Evolutionary conservation across 2,329 filamentous ascomycete genomes (phyloP), one percentile per base, ranked within the genome.

Genomic region (Exophiala mesophila): DNA sequence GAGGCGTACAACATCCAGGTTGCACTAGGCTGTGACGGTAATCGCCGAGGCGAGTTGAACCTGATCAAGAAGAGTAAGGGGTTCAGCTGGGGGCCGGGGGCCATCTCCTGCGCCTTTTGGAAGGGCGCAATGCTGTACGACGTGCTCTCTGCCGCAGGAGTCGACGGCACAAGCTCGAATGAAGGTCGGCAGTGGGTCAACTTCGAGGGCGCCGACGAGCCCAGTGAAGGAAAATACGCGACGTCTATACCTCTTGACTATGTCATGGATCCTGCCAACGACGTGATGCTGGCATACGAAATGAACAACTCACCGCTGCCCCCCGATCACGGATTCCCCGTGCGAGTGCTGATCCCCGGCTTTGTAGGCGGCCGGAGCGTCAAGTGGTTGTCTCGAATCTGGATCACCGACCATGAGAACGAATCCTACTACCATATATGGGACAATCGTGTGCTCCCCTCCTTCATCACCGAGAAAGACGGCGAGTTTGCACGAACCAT

Each of bases 11-110:
- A 73, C 41, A 71, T 74, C 31, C 65, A 71, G 5, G 63, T 74
- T 4, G 54, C 64, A 0, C 54, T 76, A 2, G 71, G 67, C 15
- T 76, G 73, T 49, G 69, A 71, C 30, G 72, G 71, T 1, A 75
- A 72, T 47, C 56, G 73, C 3, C 59, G 73, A 8, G 74, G 73
- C 40, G 73, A 76, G 49, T 58, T 76, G 31, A 76, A 75, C 47
- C 67, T 73, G 59, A 59, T 73, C 36, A 67, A 61, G 41, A 67
- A 65, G 35, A 67, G 66, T 3, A 72, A 72, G 47, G 72, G 70
- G 1, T 71, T 75, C 54, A 64, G 66, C 49, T 76, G 66, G 65
- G 68, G 63, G 10, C 47, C 66, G 16, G 71, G 63, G 0, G 72
- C 63, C 1, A 63, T 69, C 3, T 66, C 69, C 8, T 74, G 69